Conservation (phyloP, 495 filamentous ascomycete genomes). For the Podospora tetraspora region DNA sequence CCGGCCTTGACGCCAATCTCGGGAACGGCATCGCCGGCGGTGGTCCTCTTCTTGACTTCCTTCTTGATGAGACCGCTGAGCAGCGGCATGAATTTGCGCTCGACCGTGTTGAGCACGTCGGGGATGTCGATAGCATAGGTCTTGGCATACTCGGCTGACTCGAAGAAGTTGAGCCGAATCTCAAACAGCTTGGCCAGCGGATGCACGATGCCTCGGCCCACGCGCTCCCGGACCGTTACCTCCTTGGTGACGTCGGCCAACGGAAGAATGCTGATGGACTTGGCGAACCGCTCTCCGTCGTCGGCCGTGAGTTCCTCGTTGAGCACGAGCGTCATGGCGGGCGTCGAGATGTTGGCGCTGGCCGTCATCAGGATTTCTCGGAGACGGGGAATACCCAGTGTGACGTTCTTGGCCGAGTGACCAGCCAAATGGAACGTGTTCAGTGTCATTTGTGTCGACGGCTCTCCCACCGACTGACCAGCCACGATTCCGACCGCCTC, state of each 20-base stretch:
- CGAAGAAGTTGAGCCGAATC: conserved; percentile 78
- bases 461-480: conserved; percentile 93
- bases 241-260: conserved; percentile 82
- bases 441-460: conserved; percentile 98
- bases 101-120: conserved; percentile 74
- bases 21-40: conserved; percentile 64
- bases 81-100: conserved; percentile 67
- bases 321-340: conserved; percentile 81
- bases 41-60: conserved; percentile 73
- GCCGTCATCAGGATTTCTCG: conserved; percentile 99
- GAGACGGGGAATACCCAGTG: conserved; percentile 92
- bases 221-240: conserved; percentile 68
- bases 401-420: conserved; percentile 97
- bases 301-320: conserved; percentile 65
- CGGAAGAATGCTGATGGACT: conserved; percentile 83
- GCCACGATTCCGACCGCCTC: conserved; percentile 98
- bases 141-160: conserved; percentile 69
- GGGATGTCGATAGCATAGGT: conserved; percentile 76
- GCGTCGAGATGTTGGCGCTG: conserved; percentile 78
- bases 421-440: conserved; percentile 99
- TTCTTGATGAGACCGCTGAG: conserved; percentile 62
- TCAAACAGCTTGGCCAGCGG: conserved; percentile 76
- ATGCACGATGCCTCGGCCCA: conserved; percentile 61
- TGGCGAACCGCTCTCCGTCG: conserved; percentile 76
- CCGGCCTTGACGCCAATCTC: conserved; percentile 77